A percentile compares a stretch with the other conserved stretches of the same genome.
Evolutionary conservation across 2,329 filamentous ascomycete genomes (phyloP).

Genomic region (Cylindrodendrum hubeiense): DNA sequence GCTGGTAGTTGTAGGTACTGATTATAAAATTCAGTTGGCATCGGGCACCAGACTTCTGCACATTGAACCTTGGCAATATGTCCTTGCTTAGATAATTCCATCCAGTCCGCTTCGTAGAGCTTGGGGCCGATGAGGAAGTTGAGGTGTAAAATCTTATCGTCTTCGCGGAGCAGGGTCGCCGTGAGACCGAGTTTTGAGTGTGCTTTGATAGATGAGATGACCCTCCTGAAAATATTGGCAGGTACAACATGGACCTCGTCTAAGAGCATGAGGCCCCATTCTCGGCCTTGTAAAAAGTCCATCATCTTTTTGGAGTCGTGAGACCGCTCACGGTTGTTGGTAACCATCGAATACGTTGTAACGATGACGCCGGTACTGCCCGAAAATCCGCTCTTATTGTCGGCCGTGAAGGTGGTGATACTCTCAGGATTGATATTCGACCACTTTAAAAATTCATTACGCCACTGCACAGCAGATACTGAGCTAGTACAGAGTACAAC

Average conservation of each 20-base stretch:
- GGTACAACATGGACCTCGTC: conserved; percentile 99
- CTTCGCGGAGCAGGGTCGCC: conserved; percentile 92
- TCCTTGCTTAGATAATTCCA: conserved; percentile 96
- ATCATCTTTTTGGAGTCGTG: conserved; percentile 98
- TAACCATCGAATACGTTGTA: conserved; percentile 99
- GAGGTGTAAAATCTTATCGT: conserved; percentile 97
- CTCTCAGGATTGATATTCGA: conserved; percentile 94
- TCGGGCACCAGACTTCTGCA: conserved; percentile 98
- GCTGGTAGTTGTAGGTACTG: conserved; percentile 84
- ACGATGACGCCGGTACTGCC: conserved; percentile 96
- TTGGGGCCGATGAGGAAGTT: conserved; percentile 99
- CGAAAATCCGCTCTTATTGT: conserved; percentile 83
- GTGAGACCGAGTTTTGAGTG: conserved; percentile 96
- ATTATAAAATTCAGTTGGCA: conserved; percentile 99
- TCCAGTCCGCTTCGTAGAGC: conserved; percentile 98
- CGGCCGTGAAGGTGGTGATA: conserved; percentile 94
- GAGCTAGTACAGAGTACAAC: conserved; percentile 96
- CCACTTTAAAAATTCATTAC: conserved; percentile 97
- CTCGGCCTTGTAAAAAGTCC: conserved; percentile 87
- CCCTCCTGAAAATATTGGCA: conserved; percentile 94
- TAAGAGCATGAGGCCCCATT: conserved; percentile 97
- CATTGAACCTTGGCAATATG: conserved; percentile 98
- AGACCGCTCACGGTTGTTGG: conserved; percentile 84
- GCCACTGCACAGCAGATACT: conserved; percentile 98
- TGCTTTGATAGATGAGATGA: conserved; percentile 92